A percentile compares a stretch with the other conserved stretches of the same genome.
Evolutionary conservation across 257 asterid genomes (phyloP).

Genomic region (Agastache rugosa): DNA sequence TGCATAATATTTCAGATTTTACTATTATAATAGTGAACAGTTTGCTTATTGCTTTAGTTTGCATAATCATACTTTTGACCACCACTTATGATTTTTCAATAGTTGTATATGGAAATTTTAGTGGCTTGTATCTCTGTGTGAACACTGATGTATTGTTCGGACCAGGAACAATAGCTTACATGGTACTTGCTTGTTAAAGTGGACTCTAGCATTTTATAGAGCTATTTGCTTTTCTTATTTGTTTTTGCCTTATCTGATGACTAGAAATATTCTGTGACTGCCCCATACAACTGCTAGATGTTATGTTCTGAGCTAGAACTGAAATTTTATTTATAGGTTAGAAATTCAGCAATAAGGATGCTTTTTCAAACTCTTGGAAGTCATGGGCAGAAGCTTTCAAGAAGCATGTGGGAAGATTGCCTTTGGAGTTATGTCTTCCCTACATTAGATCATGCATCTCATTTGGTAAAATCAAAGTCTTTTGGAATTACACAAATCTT

Average conservation of each 20-base stretch:
- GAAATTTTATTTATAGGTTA: constrained; percentile 63
- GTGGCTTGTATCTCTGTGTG: neutral
- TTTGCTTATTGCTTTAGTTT: constrained; percentile 15
- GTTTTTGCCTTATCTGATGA: constrained; percentile 26
- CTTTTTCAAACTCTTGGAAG: constrained; percentile 98
- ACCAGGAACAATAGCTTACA: constrained; percentile 2
- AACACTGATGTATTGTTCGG: neutral
- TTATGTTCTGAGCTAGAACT: constrained; percentile 33
- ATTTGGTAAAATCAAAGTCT: constrained; percentile 64
- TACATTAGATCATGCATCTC: constrained; percentile 83
- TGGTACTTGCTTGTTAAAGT: constrained; percentile 9
- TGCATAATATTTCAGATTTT: neutral
- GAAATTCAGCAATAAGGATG: constrained; percentile 94
- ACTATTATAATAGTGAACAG: neutral
- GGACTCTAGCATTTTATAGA: constrained; percentile 18
- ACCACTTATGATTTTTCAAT: constrained; percentile 8
- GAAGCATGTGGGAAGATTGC: constrained; percentile 94
- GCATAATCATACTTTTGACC: neutral
- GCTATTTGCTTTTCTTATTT: constrained; percentile 30
- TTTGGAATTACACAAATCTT: constrained; percentile 27
- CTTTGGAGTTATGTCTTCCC: constrained; percentile 92
- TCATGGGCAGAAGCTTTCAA: constrained; percentile 95
- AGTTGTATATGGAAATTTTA: constrained; percentile 8
- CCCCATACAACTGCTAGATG: constrained; percentile 34
- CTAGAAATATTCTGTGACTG: constrained; percentile 31